These are phyloP conservation scores for Periconia digitata DNA, from an alignment of 2,329 filamentous ascomycete species.

Conservation along the genomic window DNA sequence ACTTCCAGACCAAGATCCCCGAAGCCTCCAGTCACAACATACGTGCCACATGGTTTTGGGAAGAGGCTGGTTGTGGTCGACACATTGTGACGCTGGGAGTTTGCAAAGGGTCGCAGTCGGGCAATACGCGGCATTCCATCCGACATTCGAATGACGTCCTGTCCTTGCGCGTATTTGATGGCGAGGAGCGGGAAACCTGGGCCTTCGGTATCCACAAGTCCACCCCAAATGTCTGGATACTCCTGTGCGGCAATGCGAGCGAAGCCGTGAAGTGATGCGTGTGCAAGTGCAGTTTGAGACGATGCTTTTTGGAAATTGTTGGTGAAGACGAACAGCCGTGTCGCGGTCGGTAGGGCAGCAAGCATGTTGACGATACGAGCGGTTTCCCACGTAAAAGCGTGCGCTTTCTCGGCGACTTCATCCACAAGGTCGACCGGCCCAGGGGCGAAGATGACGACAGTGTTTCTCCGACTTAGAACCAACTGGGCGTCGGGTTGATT, in stretches of 20 bases:
- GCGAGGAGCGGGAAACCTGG: constrained; percentile 36
- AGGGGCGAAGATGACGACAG: constrained; percentile 20
- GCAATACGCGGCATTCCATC: constrained; percentile 43
- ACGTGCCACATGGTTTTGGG: constrained; percentile 44
- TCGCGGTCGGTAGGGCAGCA: constrained; percentile 5
- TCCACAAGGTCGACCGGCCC: constrained; percentile 6
- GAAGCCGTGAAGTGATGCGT: constrained; percentile 42
- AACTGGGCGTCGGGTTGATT: not conserved
- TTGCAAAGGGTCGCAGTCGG: constrained; percentile 29
- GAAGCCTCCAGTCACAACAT: constrained; percentile 48
- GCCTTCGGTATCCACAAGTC: constrained; percentile 40
- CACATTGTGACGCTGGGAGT: constrained; percentile 19
- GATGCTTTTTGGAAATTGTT: constrained; percentile 23
- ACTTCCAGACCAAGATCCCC: constrained; percentile 46
- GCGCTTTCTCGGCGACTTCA: constrained; percentile 13
- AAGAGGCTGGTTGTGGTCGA: constrained; percentile 8
- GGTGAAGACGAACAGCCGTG: constrained; percentile 37
- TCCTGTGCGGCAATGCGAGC: constrained; percentile 45
- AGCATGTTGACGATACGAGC: constrained; percentile 22
- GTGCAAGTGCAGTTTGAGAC: constrained; percentile 35
- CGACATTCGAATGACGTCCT: constrained; percentile 43
- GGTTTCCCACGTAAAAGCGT: constrained; percentile 21
- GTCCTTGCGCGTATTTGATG: constrained; percentile 42
- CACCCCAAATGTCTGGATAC: constrained; percentile 44
- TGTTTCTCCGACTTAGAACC: constrained; percentile 9